Evolutionary conservation across 257 asterid genomes (phyloP).

Genomic region (Lycium barbarum): DNA sequence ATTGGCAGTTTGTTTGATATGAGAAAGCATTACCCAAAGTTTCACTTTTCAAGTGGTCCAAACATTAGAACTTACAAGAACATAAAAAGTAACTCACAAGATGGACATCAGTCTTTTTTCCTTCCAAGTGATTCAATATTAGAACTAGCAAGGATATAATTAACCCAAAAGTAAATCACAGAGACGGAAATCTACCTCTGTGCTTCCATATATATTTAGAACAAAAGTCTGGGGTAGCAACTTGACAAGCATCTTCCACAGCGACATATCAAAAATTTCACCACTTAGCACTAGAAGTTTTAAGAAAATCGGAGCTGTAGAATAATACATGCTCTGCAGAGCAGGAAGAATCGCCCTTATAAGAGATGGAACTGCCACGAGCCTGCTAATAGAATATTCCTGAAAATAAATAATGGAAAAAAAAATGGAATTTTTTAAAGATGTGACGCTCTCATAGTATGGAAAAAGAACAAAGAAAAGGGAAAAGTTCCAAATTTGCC

Average conservation of each 20-base stretch:
- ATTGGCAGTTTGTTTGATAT: constrained; percentile 1
- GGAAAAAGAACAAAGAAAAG: background rate
- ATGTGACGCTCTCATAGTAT: background rate
- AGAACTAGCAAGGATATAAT: constrained; percentile 12
- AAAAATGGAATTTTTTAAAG: constrained; percentile 14
- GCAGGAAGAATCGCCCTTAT: constrained; percentile 73
- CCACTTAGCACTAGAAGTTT: constrained; percentile 85
- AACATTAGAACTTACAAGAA: background rate
- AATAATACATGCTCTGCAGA: constrained; percentile 49
- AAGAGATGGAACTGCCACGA: constrained; percentile 88
- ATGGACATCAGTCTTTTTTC: constrained; percentile 3
- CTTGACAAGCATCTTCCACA: constrained; percentile 68
- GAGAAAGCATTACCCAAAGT: background rate
- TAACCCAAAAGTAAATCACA: constrained; percentile 29
- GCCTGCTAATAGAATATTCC: constrained; percentile 81
- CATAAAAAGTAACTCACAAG: background rate
- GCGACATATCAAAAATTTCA: constrained; percentile 68
- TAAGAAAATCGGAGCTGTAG: constrained; percentile 55
- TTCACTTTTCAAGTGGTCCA: constrained; percentile 1
- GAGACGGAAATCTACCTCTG: constrained; percentile 64
- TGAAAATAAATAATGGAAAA: constrained; percentile 44
- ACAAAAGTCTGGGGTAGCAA: constrained; percentile 72
- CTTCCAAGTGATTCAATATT: background rate
- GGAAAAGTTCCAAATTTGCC: background rate
- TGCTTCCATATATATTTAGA: constrained; percentile 93